Percentiles rank a stretch among this genome's conserved stretches.
Evolutionary conservation across 2,329 filamentous ascomycete species (phyloP).

Genomic region (Shiraia sp.): DNA sequence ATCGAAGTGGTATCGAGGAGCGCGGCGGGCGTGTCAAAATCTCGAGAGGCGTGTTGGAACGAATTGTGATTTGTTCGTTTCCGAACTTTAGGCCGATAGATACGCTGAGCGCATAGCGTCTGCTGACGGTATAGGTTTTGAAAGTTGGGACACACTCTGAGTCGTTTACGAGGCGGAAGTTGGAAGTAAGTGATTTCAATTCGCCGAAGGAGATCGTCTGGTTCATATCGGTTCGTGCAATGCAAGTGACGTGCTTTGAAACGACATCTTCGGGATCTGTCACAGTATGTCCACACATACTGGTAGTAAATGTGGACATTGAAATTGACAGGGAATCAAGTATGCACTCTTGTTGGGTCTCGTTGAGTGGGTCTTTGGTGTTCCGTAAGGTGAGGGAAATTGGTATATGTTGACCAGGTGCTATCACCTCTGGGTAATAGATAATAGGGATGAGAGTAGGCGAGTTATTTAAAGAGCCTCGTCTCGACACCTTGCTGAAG

Average conservation of each 20-base stretch:
- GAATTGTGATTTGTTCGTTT: conserved; percentile 30
- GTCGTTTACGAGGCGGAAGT: conserved; percentile 40
- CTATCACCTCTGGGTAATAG: conserved; percentile 29
- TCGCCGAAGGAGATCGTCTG: conserved; percentile 23
- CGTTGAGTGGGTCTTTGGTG: conserved; percentile 20
- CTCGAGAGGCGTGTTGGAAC: conserved; percentile 30
- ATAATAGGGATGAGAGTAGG: conserved; percentile 39
- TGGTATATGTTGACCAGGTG: conserved; percentile 39
- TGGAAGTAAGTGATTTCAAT: conserved; percentile 25
- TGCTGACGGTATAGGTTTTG: conserved; percentile 39
- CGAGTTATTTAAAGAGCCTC: conserved; percentile 12
- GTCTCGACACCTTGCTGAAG: conserved; percentile 21
- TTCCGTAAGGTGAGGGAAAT: conserved; percentile 31
- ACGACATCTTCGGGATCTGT: conserved; percentile 34
- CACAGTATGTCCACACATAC: conserved; percentile 30
- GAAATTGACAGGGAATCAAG: conserved; percentile 34
- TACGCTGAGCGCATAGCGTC: conserved; percentile 33
- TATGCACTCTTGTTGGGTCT: conserved; percentile 22
- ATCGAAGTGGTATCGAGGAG: conserved; percentile 3
- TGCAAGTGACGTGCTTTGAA: conserved; percentile 36
- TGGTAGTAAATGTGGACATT: conserved; percentile 38
- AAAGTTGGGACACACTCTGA: conserved; percentile 40
- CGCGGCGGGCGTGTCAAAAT: conserved; percentile 34
- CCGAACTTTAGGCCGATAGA: conserved; percentile 32
- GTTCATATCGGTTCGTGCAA: conserved; percentile 31